Conservation (phyloP, 805 yeast genomes). For the Candida schatavii region DNA sequence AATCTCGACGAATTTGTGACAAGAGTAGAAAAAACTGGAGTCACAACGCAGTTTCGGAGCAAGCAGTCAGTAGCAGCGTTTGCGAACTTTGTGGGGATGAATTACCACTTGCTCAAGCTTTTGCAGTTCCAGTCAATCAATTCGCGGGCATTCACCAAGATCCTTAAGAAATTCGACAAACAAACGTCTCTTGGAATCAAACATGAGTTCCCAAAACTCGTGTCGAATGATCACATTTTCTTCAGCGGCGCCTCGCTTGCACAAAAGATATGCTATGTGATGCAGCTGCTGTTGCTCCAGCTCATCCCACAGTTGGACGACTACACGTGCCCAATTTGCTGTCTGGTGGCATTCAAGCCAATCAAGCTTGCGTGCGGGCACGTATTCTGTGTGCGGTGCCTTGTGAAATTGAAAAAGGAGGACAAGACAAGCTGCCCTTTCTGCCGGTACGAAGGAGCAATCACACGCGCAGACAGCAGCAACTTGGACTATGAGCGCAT, state of each 20-base stretch:
- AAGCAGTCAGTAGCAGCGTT: constrained; percentile 46
- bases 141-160: constrained; percentile 61
- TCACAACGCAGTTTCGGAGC: constrained; percentile 42
- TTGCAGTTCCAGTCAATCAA: constrained; percentile 62
- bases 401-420: constrained; percentile 63
- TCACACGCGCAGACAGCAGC: constrained; percentile 53
- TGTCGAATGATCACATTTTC: constrained; percentile 40
- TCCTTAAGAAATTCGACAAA: constrained; percentile 73
- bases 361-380: constrained; percentile 63
- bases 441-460: constrained; percentile 53
- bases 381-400: constrained; percentile 68
- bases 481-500: constrained; percentile 57
- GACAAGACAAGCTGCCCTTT: constrained; percentile 63
- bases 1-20: constrained; percentile 41
- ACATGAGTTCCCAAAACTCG: constrained; percentile 43
- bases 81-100: constrained; percentile 49
- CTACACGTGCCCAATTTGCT: constrained; percentile 72
- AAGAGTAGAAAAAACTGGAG: constrained; percentile 35
- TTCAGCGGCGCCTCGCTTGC: constrained; percentile 50
- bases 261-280: constrained; percentile 51
- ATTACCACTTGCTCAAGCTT: constrained; percentile 52
- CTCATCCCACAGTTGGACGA: constrained; percentile 74
- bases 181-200: constrained; percentile 57
- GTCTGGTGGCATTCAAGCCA: constrained; percentile 69
- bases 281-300: constrained; percentile 51